Conservation (phyloP, 371 early-diverging fungal genomes). For the Mortierella sp. region DNA sequence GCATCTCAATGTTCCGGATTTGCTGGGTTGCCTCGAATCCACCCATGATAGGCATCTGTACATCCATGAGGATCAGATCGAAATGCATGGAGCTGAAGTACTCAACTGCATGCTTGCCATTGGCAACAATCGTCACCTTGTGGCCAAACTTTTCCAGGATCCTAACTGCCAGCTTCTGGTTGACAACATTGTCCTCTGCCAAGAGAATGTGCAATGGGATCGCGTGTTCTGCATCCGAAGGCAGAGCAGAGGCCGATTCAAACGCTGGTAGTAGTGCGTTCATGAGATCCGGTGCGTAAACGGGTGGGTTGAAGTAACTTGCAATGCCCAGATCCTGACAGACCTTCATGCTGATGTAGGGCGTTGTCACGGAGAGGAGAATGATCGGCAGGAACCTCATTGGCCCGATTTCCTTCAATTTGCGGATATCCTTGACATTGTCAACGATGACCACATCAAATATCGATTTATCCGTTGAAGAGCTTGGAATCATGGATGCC, state of each 20-base stretch:
- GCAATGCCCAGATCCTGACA: slow-evolving; percentile 73
- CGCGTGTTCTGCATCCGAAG: slow-evolving; percentile 59
- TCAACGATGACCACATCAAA: slow-evolving; percentile 69
- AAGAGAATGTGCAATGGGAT: slow-evolving; percentile 75
- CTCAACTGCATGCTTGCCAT: slow-evolving; percentile 81
- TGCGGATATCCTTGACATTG: slow-evolving; percentile 60
- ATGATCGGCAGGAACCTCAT: slow-evolving; percentile 74
- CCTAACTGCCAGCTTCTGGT: slow-evolving; percentile 80
- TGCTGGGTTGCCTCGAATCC: slow-evolving; percentile 80
- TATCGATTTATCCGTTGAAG: slow-evolving; percentile 36
- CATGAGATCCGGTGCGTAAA: slow-evolving; percentile 66
- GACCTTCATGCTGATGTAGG: slow-evolving; percentile 65
- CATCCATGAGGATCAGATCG: slow-evolving; percentile 84
- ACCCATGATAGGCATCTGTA: slow-evolving; percentile 83
- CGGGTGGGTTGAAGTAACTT: slow-evolving; percentile 70
- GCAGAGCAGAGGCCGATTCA: slow-evolving; percentile 69
- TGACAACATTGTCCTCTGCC: slow-evolving; percentile 86
- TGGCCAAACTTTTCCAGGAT: slow-evolving; percentile 82
- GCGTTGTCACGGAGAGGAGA: slow-evolving; percentile 58
- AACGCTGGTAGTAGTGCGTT: slow-evolving; percentile 74
- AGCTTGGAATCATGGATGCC: background rate
- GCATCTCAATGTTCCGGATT: slow-evolving; percentile 69
- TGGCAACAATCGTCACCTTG: slow-evolving; percentile 73
- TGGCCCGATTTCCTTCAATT: slow-evolving; percentile 60
- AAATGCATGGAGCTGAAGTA: slow-evolving; percentile 65